Evolutionary conservation across 2,329 filamentous ascomycete species (phyloP).

Genomic region (Penicillium sp.): DNA sequence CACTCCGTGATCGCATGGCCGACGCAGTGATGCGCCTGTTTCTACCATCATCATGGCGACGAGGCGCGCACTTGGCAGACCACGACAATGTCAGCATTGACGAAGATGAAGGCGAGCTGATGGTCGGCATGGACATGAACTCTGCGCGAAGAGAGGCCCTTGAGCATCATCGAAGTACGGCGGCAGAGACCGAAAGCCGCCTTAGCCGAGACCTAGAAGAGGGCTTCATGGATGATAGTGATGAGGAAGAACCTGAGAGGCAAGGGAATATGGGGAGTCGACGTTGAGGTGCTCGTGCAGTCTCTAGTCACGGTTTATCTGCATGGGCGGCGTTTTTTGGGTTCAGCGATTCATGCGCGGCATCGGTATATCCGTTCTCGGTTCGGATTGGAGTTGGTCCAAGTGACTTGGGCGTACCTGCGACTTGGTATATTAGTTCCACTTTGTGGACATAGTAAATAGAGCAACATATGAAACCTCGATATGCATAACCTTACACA

Average conservation of each 20-base stretch:
- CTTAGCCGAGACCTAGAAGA: constrained; percentile 75
- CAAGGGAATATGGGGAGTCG: constrained; percentile 26
- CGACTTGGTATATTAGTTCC: not conserved
- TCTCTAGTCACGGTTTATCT: constrained; percentile 1
- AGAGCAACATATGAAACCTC: not conserved
- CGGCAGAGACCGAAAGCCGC: constrained; percentile 46
- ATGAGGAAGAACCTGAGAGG: constrained; percentile 52
- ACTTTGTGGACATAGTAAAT: not conserved
- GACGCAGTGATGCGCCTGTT: constrained; percentile 42
- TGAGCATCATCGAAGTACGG: constrained; percentile 42
- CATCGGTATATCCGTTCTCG: not conserved
- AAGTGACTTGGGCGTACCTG: not conserved
- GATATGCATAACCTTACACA: not conserved
- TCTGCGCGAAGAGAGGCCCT: constrained; percentile 42
- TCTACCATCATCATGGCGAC: constrained; percentile 44
- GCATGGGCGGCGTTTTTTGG: constrained; percentile 12
- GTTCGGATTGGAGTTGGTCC: not conserved
- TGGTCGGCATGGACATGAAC: constrained; percentile 53
- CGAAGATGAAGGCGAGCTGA: constrained; percentile 60
- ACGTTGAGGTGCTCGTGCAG: constrained; percentile 12
- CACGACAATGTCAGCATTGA: constrained; percentile 56
- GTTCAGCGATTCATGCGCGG: not conserved
- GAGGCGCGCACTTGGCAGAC: constrained; percentile 36
- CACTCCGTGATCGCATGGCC: constrained; percentile 46
- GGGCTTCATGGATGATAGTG: constrained; percentile 68